Conservation (phyloP, 164 flowering plant species). For the Macadamia integrifolia region DNA sequence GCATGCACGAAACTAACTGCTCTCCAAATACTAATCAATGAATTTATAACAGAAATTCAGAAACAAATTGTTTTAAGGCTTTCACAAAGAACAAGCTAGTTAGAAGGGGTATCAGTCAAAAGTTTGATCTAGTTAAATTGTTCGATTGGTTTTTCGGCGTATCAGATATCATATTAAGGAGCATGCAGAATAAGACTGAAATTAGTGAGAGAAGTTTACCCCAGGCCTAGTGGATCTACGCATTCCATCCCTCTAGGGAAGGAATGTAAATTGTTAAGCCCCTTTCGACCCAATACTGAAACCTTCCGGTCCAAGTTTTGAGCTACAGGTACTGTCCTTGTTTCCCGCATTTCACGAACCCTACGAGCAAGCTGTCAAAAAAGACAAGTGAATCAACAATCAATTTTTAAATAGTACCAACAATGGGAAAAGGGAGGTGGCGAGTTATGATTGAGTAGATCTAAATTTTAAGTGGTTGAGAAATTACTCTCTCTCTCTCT, state of each 20-base stretch:
- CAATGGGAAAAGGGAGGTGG: background rate
- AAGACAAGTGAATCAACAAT: background rate
- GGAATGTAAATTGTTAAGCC: slow-evolving; percentile 50
- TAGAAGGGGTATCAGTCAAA: no score
- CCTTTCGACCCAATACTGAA: slow-evolving; percentile 34
- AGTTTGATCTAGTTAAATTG: no score
- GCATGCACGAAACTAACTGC: no score
- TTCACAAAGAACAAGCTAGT: no score
- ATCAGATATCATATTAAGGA: background rate
- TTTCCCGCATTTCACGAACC: slow-evolving; percentile 79
- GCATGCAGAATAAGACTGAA: background rate
- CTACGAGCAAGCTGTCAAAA: slow-evolving; percentile 62
- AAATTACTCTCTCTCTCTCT: no score
- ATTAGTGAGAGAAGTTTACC: slow-evolving; percentile 32
- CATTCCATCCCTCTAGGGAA: slow-evolving; percentile 83
- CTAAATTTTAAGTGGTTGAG: no score
- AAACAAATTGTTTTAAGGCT: no score
- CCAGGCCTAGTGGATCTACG: slow-evolving; percentile 72
- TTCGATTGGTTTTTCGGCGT: no score
- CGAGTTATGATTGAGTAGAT: background rate
- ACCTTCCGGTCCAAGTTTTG: slow-evolving; percentile 47
- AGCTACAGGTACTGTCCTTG: slow-evolving; percentile 45
- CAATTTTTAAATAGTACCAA: background rate
- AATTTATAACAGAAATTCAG: no score
- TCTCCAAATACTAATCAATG: no score